Conservation (phyloP, 164 flowering plant species). For the Chimonanthus salicifolius region DNA sequence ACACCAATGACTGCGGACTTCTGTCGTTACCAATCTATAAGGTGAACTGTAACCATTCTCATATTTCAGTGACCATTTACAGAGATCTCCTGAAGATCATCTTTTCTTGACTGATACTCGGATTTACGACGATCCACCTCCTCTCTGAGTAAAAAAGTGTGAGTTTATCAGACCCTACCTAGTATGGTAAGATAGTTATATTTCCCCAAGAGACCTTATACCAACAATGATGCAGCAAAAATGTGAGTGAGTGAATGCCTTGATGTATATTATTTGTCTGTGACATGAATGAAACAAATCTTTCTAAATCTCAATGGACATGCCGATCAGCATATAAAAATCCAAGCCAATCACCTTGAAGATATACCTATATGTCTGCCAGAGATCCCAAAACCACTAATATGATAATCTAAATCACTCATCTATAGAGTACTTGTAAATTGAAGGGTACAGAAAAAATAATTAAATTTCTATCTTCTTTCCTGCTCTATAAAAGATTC, state of each 20-base stretch:
- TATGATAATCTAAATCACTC: too few relatives aligned
- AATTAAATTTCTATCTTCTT: too few relatives aligned
- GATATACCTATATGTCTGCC: too few relatives aligned
- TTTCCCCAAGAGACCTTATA: too few relatives aligned
- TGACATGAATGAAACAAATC: not conserved
- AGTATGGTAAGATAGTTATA: too few relatives aligned
- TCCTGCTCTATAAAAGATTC: too few relatives aligned
- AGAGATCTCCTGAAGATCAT: slow-evolving; percentile 26
- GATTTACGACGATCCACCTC: slow-evolving; percentile 39
- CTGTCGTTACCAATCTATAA: not conserved
- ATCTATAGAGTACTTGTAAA: too few relatives aligned
- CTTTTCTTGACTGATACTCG: slow-evolving; percentile 25
- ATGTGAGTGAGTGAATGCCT: not conserved
- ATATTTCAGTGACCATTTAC: slow-evolving; percentile 33
- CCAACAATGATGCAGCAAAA: not conserved
- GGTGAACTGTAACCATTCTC: not conserved
- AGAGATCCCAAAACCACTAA: too few relatives aligned
- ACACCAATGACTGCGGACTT: not conserved
- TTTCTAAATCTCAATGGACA: not conserved
- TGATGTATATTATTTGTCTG: not conserved
- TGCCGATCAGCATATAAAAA: too few relatives aligned
- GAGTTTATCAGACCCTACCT: not conserved
- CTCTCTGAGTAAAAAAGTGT: slow-evolving; percentile 40
- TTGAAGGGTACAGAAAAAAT: too few relatives aligned
- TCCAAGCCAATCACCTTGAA: too few relatives aligned